Base-by-base conservation (phyloP, 805 yeast species). In the Candida tallmaniae region DNA sequence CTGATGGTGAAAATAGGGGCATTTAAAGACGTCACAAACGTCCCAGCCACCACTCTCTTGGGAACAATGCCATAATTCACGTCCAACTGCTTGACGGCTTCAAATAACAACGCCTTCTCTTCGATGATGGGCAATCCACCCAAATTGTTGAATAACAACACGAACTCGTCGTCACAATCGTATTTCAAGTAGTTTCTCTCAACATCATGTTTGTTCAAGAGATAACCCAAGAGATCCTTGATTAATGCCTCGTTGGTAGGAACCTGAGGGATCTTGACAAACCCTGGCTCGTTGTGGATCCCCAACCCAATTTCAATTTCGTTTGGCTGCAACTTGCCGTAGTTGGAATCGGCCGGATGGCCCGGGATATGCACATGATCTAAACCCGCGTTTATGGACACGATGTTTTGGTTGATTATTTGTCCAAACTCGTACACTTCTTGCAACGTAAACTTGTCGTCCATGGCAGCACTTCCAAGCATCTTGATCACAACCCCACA, bases 201-300 rank as follows among this genome's bases (percentile, higher is more conserved):
- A 6, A 31, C 30, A 28, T 53, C 58, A 2, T 34, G 31, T 13
- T 45, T 46, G 33, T 55, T 55, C 30, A 61, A 47, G 11, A 61
- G 38, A 27, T 48, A 45, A 23, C 43, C 39, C 27, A 60, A 46
- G 40, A 62, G 39, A 5, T 41, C 41, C 15, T 41, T 43, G 21
- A 60, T 44, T 27, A 62, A 46, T 21, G 48, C 58, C 35, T 60
- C 65, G 30, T 56, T 60, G 6, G 50, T 31, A 6, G 65, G 65
- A 31, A 62, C 45, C 10, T 45, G 34, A 16, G 54, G 47, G 10
- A 57, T 29, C 37, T 58, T 59, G 21, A 47, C 40, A 7, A 58
- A 61, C 14, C 65, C 65, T 0, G 66, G 65, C 40, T 63, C 70
- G 39, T 62, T 62, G 38, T 63, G 70, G 29, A 62, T 62, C 13